Base-by-base conservation (phyloP, 768 basidiomycete species). In the button mushroom (Agaricus bisporus) region DNA sequence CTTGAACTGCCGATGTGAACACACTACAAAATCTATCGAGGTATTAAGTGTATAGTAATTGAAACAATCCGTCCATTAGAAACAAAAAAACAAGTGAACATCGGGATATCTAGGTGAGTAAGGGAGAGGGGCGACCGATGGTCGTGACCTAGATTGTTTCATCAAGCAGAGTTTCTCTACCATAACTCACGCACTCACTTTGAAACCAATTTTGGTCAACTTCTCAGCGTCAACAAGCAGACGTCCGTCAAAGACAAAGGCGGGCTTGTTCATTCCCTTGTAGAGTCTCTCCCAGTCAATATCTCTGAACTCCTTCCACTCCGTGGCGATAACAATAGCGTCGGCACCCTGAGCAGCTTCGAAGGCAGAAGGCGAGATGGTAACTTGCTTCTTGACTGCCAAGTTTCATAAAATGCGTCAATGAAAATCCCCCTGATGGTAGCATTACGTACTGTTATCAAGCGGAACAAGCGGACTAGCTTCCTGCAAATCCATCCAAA, bases 291-390 rank as follows among this genome's bases (percentile, higher is more conserved):
- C 68, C 97, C 97, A 99, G 71, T 95, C 85, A 59, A 99, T 88
- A 37, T 86, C 80, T 64, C 80, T 80, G 82, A 99, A 99, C 71
- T 98, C 95, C 68, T 87, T 91, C 95, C 94, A 97, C 71, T 95
- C 95, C 2, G 97, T 99, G 25, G 91, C 92, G 61, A 99, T 86
- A 45, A 98, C 91, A 58, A 99, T 83, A 3, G 93, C 95, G 68
- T 98, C 97, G 41, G 91, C 85, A 56, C 85, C 74, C 67, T 80
- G 82, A 74, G 91, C 94, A 4, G 95, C 97, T 61, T 93, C 91
- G 52, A 92, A 70, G 1, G 93, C 92, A 7, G 85, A 86, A 41
- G 69, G 60, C 56, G 71, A 82, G 67, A 99, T 85, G 18, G 78
- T 88, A 38, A 98, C 88, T 63, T 89, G 86, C 69, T 91, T 88